These are phyloP conservation scores for Magnaporthiopsis poae DNA, from an alignment of 2,329 filamentous ascomycete species.

Conservation along the genomic window DNA sequence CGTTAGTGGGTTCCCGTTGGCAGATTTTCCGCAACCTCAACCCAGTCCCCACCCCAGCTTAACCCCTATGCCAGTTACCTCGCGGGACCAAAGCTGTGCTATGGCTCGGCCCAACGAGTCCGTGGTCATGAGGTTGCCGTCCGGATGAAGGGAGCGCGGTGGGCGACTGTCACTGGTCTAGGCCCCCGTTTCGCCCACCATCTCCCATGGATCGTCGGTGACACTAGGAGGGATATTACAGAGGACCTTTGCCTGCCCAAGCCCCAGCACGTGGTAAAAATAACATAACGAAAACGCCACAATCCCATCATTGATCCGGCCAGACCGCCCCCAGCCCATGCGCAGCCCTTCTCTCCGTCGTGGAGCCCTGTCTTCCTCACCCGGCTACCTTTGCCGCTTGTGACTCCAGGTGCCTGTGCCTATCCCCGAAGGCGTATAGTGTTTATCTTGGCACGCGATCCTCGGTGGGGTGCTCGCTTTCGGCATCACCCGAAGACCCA, in stretches of 20 bases:
- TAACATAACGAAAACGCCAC: background rate
- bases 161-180: background rate
- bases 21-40: no score
- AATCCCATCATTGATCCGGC: background rate
- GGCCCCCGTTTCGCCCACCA: no score
- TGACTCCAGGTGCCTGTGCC: background rate
- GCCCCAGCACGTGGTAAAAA: background rate
- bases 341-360: background rate
- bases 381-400: background rate
- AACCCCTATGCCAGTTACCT: background rate
- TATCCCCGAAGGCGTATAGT: no score
- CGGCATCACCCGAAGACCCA: background rate
- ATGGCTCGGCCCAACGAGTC: background rate
- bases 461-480: background rate
- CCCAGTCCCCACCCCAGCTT: no score
- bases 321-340: background rate
- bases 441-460: background rate
- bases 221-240: background rate
- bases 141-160: background rate
- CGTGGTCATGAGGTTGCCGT: background rate
- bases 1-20: background rate
- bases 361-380: background rate
- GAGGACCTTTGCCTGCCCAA: background rate
- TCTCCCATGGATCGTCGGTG: background rate
- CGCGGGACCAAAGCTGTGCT: background rate